These are phyloP conservation scores for Colletotrichum gigasporum DNA, from an alignment of 2,329 filamentous ascomycete genomes.

Conservation along the genomic window DNA sequence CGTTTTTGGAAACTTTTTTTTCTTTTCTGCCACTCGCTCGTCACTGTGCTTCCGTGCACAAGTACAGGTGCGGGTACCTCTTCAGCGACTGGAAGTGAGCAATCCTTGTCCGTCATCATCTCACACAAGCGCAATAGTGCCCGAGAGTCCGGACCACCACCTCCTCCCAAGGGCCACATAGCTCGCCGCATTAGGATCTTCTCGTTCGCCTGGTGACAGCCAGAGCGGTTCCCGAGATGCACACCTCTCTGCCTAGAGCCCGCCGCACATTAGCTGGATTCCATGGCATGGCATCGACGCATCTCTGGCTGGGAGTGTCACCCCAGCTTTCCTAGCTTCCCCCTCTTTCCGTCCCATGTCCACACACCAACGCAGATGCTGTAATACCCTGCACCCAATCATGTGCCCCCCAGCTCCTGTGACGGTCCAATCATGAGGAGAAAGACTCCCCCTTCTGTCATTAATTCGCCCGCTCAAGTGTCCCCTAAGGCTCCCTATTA, in stretches of 20 bases:
- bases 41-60: neutral
- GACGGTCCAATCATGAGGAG: slow-evolving; percentile 1
- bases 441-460: slow-evolving; percentile 14
- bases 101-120: neutral
- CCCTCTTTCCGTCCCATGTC: slow-evolving; percentile 16
- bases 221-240: neutral
- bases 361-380: slow-evolving; percentile 2
- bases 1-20: neutral
- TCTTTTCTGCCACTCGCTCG: neutral
- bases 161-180: neutral
- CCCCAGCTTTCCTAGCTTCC: slow-evolving; percentile 11
- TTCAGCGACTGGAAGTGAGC: neutral
- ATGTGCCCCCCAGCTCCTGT: neutral
- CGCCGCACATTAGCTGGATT: too few relatives aligned
- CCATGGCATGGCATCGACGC: neutral
- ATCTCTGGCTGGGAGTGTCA: slow-evolving; percentile 18
- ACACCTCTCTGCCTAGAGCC: neutral
- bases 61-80: neutral
- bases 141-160: neutral
- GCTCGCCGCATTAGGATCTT: neutral
- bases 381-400: slow-evolving; percentile 23
- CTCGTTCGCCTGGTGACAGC: neutral
- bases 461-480: slow-evolving; percentile 2
- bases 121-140: neutral
- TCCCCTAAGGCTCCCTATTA: neutral